Percentiles rank a stretch among this genome's conserved stretches.
Conservation (phyloP, 2,329 filamentous ascomycete genomes). For the Apiospora pterosperma region DNA sequence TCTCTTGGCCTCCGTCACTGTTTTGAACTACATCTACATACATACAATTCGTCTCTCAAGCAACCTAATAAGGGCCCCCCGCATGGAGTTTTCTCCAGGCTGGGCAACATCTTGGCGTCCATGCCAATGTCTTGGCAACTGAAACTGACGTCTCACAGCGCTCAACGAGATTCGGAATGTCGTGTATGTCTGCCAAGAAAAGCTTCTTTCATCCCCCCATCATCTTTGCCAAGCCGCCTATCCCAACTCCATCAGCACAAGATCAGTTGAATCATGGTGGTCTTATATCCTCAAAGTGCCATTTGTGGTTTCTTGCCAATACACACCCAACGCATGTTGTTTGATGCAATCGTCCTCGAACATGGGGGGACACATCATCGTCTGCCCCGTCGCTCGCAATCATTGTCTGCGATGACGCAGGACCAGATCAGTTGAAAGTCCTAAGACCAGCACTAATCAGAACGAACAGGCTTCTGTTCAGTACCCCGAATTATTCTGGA, state of each 20-base stretch:
- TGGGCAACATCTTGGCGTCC: conserved; percentile 26
- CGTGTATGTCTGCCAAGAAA: conserved; percentile 23
- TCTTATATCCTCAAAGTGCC: conserved; percentile 5
- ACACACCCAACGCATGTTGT: background rate
- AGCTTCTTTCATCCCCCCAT: conserved; percentile 11
- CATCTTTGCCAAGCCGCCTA: background rate
- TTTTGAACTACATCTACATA: background rate
- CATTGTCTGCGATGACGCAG: background rate
- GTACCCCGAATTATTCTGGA: conserved; percentile 53
- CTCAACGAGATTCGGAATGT: conserved; percentile 32
- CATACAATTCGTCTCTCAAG: conserved; percentile 1
- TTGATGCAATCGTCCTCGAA: background rate
- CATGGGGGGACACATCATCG: background rate
- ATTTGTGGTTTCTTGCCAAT: background rate
- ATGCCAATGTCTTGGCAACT: conserved; percentile 27
- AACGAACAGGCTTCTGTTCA: conserved; percentile 51
- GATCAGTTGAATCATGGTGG: background rate
- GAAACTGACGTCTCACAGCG: conserved; percentile 29
- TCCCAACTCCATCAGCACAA: background rate
- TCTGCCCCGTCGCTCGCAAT: background rate
- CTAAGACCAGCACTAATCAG: background rate
- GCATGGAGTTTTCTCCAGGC: conserved; percentile 1
- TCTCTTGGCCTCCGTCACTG: background rate
- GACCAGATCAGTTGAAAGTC: background rate
- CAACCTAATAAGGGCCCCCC: background rate